A percentile compares a stretch with the other conserved stretches of the same genome.
Evolutionary conservation across 2,329 filamentous ascomycete species (phyloP).

Genomic region (Pezicula radicicola): DNA sequence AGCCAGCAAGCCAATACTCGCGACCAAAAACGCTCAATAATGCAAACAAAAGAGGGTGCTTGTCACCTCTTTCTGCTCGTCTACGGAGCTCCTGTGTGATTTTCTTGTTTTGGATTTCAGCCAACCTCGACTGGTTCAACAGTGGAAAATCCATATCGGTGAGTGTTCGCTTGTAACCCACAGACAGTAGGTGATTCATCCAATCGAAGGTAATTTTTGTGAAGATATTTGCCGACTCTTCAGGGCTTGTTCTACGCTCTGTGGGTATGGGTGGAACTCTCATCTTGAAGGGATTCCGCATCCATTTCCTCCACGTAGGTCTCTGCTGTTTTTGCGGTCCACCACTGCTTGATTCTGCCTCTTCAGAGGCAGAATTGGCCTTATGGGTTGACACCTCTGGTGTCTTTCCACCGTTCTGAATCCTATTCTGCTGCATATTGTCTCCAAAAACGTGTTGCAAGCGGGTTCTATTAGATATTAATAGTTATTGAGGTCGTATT

Average conservation of each 20-base stretch:
- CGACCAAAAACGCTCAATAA: neutral
- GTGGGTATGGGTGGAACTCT: constrained; percentile 3
- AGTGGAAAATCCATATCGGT: neutral
- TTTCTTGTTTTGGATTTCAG: neutral
- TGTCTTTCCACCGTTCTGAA: too few relatives aligned
- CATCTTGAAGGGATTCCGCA: neutral
- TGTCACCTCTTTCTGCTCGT: constrained; percentile 1
- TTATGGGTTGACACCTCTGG: too few relatives aligned
- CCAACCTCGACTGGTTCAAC: neutral
- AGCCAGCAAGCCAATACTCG: constrained; percentile 1
- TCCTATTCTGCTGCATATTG: too few relatives aligned
- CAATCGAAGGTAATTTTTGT: constrained; percentile 2
- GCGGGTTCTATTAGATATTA: too few relatives aligned
- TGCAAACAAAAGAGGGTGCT: constrained; percentile 1
- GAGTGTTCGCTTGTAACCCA: constrained; percentile 2
- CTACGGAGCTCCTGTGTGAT: neutral
- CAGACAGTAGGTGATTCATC: neutral
- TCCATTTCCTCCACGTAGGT: neutral
- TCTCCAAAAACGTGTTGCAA: too few relatives aligned
- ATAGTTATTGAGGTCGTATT: too few relatives aligned
- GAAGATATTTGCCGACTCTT: constrained; percentile 1
- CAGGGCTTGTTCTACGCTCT: neutral
- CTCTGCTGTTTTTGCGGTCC: too few relatives aligned
- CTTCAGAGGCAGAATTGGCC: too few relatives aligned
- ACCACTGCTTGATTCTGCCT: too few relatives aligned